phyloP scores from a whole-genome alignment of 2,329 filamentous ascomycete species.

The Pleoardoris graminearum region DNA sequence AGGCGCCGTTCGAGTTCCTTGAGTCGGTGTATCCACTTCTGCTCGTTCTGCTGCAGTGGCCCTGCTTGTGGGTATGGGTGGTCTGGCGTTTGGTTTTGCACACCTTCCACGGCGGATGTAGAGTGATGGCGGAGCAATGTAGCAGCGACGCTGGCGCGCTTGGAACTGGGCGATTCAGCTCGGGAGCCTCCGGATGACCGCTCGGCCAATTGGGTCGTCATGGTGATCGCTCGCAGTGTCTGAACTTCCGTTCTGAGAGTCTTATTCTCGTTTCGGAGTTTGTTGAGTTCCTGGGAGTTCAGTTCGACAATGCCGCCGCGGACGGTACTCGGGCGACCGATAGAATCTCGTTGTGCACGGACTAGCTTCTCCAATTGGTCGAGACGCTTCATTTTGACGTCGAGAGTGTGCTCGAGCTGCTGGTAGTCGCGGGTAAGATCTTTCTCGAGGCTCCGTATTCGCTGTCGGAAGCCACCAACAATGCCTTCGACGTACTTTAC shows the following conservation, averaged over 20 bases:
- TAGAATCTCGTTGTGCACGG: conserved; percentile 44
- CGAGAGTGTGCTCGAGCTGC: conserved; percentile 77
- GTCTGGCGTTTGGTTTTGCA: conserved; percentile 31
- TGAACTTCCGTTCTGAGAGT: conserved; percentile 63
- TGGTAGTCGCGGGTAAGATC: conserved; percentile 93
- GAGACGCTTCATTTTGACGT: conserved; percentile 78
- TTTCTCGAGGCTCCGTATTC: conserved; percentile 83
- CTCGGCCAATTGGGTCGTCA: conserved; percentile 30
- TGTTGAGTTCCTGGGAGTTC: conserved; percentile 58
- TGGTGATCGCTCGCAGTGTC: conserved; percentile 61
- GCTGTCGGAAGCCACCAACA: conserved; percentile 74
- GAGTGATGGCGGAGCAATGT: conserved; percentile 61
- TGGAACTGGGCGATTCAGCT: conserved; percentile 36
- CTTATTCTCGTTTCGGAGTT: conserved; percentile 63
- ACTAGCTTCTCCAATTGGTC: conserved; percentile 83
- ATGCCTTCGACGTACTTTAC: conserved; percentile 85
- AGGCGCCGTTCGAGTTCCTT: conserved; percentile 86
- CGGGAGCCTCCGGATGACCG: conserved; percentile 28
- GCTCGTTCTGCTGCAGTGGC: conserved; percentile 59
- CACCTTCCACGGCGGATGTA: conserved; percentile 54
- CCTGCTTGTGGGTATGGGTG: conserved; percentile 42
- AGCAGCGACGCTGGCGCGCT: conserved; percentile 52
- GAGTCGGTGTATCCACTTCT: conserved; percentile 81
- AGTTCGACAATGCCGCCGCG: conserved; percentile 47
- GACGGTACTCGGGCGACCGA: conserved; percentile 44